Base-by-base conservation (phyloP, 2,329 filamentous ascomycete species). In the Calonectria fujianensis region DNA sequence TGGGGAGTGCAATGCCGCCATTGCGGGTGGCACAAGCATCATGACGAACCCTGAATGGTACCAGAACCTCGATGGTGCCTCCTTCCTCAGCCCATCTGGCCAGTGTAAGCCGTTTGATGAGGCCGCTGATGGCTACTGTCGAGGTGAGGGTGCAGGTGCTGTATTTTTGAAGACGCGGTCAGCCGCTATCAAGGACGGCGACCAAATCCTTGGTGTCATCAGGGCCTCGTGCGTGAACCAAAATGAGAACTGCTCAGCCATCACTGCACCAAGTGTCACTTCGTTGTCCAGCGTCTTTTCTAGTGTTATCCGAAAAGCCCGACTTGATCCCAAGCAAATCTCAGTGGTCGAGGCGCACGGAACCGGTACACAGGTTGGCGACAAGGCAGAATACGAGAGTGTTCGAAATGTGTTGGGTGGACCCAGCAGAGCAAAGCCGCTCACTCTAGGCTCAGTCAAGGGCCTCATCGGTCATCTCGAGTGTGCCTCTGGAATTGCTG, bases 81-180 rank as follows among this genome's bases (percentile, higher is more conserved):
- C 61, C n/a, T 82, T 84, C 37, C 45, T 76, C 13, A 75, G 72
- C 11, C 52, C 51, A 6, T 82, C 82, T 0, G 85, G 85, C 0
- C 74, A 80, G 39, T 85, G 81, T 64, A 83, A 83, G 70, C 77
- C 84, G 0, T 86, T 85, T 52, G 83, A 84, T 32, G 76, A 80
- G 1, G 74, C 77, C 2, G 89, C 86, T 1, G 85, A 89, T 73
- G 90, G 90, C 0, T 92, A 91, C 74, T 89, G 86, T 14, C 83
- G 90, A 3, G 89, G 85, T 0, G 90, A 92, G 64, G 90, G 87
- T 0, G 78, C 85, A 4, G 87, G 79, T 0, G 76, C 83, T 0
- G 77, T 92, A 0, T 78, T 90, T 2, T 74, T 92, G 0, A 91
- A 91, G 82, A 84, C 79, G 6, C 80, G 91, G 0, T 82, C 84